Base-by-base conservation (phyloP, 2,329 filamentous ascomycete species). In the Aspergillus sp. region DNA sequence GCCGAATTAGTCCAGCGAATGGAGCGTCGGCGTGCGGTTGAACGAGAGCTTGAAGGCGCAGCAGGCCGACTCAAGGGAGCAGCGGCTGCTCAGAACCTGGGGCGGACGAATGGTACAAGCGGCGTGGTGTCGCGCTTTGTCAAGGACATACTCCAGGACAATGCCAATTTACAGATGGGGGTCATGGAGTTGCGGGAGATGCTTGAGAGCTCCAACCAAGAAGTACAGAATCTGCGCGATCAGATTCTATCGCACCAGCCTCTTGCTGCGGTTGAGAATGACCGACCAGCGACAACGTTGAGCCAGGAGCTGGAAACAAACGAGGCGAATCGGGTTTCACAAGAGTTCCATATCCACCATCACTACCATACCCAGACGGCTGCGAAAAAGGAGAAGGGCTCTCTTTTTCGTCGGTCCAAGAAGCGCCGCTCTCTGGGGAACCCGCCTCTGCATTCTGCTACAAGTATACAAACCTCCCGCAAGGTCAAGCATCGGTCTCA, bases 131-230 rank as follows among this genome's bases (percentile, higher is more conserved):
- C 92, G 22, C 92, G 96, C 72, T 98, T 99, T 69, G 95, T 99
- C 59, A 92, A 93, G 68, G 95, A 98, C 74, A 91, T 99, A 59
- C 82, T 99, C 19, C 90, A 96, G 71, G 95, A 99, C 76, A 99
- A 99, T 72, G 92, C 93, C 9, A 97, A 92, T 69, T 81, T 99
- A 49, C 95, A 99, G 75, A 85, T 95, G 65, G 93, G 93, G 17
- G 96, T 98, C 62, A 87, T 93, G 56, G 95, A 99, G 79, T 80
- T 99, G 52, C 86, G 93, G 19, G 93, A 97, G 74, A 89, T 99
- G 87, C 83, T 99, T 23, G 85, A 92, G 71, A 93, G 87, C 73
- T 97, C 94, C 3, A 96, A 98, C 71, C 91, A 97, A 70, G 94
- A 99, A 77, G 95, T 98, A 3, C 92, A 97, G 74, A 86, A 85